A percentile compares a stretch with the other conserved stretches of the same genome.
Evolutionary conservation across 306 rosid species (phyloP).

Genomic region (Fragaria ananassa): DNA sequence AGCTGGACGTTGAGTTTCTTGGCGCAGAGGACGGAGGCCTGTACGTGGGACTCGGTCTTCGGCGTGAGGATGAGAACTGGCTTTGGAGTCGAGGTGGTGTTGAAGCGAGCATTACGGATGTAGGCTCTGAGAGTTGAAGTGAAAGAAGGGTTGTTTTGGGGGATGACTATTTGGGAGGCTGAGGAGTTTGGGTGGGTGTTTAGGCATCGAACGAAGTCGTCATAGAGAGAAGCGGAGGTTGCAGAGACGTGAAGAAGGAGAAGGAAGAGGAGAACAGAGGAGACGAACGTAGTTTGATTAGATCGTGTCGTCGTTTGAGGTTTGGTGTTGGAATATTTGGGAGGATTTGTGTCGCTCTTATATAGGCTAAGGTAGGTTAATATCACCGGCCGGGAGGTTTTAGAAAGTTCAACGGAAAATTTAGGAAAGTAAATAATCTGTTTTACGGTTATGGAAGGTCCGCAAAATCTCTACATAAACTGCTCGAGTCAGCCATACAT

Average conservation of each 20-base stretch:
- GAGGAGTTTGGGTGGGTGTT: slow-evolving; percentile 33
- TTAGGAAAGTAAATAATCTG: background rate
- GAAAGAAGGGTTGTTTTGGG: slow-evolving; percentile 43
- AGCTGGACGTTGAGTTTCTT: slow-evolving; percentile 41
- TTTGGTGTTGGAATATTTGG: background rate
- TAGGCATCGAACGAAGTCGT: slow-evolving; percentile 51
- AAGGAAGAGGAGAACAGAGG: slow-evolving; percentile 18
- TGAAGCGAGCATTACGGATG: slow-evolving; percentile 71
- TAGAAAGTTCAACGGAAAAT: background rate
- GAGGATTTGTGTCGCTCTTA: background rate
- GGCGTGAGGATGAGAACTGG: slow-evolving; percentile 67
- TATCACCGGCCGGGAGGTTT: background rate
- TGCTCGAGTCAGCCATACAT: too few species aligned
- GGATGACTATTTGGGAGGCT: slow-evolving; percentile 27
- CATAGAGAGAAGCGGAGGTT: slow-evolving; percentile 37
- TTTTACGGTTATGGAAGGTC: background rate
- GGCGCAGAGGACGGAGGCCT: slow-evolving; percentile 54
- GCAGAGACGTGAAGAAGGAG: slow-evolving; percentile 30
- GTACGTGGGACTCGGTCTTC: slow-evolving; percentile 43
- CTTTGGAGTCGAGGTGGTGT: slow-evolving; percentile 60
- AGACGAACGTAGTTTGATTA: background rate
- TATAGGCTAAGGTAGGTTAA: background rate
- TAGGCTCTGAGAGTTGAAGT: slow-evolving; percentile 61
- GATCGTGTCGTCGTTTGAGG: too few species aligned
- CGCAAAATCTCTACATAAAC: background rate